Percentiles rank a stretch among this genome's conserved stretches.
phyloP scores from a whole-genome alignment of 139 green algal genomes.

The Tetraselmis chui region DNA sequence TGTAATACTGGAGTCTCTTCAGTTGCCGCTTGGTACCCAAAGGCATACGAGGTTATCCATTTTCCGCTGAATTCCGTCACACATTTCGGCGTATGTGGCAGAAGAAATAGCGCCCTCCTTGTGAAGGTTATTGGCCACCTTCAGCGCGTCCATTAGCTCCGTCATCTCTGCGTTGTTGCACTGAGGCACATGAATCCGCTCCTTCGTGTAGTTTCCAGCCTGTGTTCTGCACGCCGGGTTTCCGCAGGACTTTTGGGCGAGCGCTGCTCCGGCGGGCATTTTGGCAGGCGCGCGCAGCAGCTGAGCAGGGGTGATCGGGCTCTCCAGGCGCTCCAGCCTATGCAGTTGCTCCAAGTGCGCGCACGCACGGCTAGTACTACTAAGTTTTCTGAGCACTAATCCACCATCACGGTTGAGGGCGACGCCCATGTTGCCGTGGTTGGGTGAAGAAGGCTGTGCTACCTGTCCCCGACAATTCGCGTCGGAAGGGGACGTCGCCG shows the following conservation, averaged over 20 bases:
- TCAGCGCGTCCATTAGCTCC: not conserved
- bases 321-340: no score
- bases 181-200: not conserved
- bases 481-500: no score
- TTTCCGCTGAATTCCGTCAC: not conserved
- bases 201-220: not conserved
- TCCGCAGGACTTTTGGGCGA: not conserved
- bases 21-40: not conserved
- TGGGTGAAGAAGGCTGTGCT: no score
- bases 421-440: no score
- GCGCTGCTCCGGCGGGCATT: not conserved
- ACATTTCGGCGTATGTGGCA: not conserved
- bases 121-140: not conserved
- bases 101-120: not conserved
- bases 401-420: no score
- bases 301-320: no score
- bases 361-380: not conserved
- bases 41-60: not conserved
- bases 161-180: not conserved
- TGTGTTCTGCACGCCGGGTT: no score
- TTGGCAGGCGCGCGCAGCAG: not conserved
- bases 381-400: no score
- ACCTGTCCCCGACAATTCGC: no score
- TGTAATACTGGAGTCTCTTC: no score
- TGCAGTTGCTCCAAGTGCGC: not conserved